Percentiles rank a stretch among this genome's conserved stretches.
phyloP scores from a whole-genome alignment of 305 asterid species.

The Petunia hybrid region DNA sequence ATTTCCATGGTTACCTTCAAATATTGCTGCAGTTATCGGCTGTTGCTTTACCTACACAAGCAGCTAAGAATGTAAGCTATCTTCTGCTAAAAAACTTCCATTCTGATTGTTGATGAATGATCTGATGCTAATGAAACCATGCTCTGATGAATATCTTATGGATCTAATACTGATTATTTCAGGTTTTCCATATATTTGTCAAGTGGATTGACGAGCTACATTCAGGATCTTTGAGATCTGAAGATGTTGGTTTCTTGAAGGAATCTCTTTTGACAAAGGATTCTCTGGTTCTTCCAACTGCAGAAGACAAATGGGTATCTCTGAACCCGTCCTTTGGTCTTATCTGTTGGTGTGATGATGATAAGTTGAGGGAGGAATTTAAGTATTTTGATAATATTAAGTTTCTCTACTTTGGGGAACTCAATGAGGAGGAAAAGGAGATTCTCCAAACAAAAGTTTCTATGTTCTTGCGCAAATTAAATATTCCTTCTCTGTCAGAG shows the following conservation, averaged over 20 bases:
- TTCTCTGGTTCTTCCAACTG: constrained; percentile 79
- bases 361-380: constrained; percentile 66
- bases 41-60: constrained; percentile 72
- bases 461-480: constrained; percentile 58
- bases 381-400: constrained; percentile 65
- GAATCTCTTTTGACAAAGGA: constrained; percentile 67
- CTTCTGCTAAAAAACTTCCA: constrained; percentile 24
- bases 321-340: constrained; percentile 79
- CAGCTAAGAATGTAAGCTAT: constrained; percentile 70
- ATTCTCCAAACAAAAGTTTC: constrained; percentile 58
- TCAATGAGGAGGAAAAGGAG: constrained; percentile 60
- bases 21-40: constrained; percentile 72
- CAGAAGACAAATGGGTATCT: constrained; percentile 95
- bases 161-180: constrained; percentile 31
- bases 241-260: constrained; percentile 69
- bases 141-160: constrained; percentile 21
- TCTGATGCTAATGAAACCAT: constrained; percentile 17
- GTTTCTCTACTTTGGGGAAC: constrained; percentile 70
- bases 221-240: constrained; percentile 72
- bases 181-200: constrained; percentile 80
- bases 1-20: constrained; percentile 75
- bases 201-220: constrained; percentile 77
- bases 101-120: constrained; percentile 14
- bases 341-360: constrained; percentile 90
- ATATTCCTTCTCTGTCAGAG: constrained; percentile 78